phyloP scores from a whole-genome alignment of 148 eudicot species.

The Persicaria maculosa region DNA sequence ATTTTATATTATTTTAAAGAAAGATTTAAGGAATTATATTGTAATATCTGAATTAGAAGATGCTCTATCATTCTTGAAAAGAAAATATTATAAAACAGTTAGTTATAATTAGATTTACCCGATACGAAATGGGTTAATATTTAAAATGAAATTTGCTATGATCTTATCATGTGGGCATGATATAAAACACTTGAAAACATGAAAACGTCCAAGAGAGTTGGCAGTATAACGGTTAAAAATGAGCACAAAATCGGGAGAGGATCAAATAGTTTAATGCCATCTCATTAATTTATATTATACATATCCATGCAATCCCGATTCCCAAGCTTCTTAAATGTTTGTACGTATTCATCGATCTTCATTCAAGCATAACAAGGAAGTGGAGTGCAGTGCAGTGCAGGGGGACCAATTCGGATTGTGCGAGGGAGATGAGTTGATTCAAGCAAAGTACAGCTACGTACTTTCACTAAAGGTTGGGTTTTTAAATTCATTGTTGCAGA shows the following conservation, averaged over 20 bases:
- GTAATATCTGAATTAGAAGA: too few species aligned
- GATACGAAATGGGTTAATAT: too few species aligned
- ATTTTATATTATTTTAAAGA: too few species aligned
- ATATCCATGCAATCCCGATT: not conserved
- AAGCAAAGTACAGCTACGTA: not conserved
- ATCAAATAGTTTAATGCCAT: not conserved
- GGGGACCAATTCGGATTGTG: not conserved
- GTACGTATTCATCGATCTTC: not conserved
- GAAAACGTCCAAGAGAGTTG: constrained; percentile 4
- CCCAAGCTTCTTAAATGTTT: not conserved
- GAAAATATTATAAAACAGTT: too few species aligned
- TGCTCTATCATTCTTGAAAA: too few species aligned
- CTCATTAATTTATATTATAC: not conserved
- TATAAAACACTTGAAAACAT: not conserved
- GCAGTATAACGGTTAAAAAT: constrained; percentile 2
- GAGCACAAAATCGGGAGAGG: constrained; percentile 4
- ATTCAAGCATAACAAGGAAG: not conserved
- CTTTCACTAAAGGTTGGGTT: not conserved
- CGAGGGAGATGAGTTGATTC: not conserved
- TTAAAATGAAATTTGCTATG: too few species aligned
- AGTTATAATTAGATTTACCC: too few species aligned
- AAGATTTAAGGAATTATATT: too few species aligned
- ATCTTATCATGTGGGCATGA: too few species aligned
- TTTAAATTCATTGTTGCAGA: not conserved
- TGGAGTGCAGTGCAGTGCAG: too few species aligned